Conservation (phyloP, 129 eudicot genomes). For the Apium graveolens region DNA sequence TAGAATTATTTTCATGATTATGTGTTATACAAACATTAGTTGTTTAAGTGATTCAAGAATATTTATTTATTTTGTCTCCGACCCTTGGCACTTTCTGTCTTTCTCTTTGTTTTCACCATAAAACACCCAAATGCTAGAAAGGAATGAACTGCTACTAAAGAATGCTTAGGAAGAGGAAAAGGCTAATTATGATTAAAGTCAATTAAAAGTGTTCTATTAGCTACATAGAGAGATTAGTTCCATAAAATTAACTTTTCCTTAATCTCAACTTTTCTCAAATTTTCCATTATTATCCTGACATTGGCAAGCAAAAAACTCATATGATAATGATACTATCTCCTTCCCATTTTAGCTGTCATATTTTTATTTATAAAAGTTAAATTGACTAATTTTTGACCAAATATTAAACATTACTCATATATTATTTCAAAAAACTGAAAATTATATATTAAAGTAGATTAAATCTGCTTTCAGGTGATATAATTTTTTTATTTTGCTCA, state of each 20-base stretch:
- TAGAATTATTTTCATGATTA: not conserved
- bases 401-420: too few species aligned
- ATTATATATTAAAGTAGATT: too few species aligned
- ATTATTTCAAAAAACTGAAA: too few species aligned
- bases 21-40: not conserved
- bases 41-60: not conserved
- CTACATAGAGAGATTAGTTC: not conserved
- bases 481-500: too few species aligned
- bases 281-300: too few species aligned
- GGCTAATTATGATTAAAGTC: not conserved
- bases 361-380: too few species aligned
- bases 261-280: conserved; percentile 8
- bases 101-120: conserved; percentile 34
- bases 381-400: too few species aligned
- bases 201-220: not conserved
- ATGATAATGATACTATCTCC: too few species aligned
- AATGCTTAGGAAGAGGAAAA: conserved; percentile 22
- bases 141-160: conserved; percentile 21
- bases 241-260: conserved; percentile 15
- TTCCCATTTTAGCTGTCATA: too few species aligned
- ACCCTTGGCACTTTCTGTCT: conserved; percentile 39
- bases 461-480: too few species aligned
- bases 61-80: not conserved
- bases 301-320: too few species aligned
- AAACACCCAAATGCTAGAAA: conserved; percentile 69